Evolutionary conservation across 768 basidiomycete species (phyloP).

Genomic region (Pleurotus citrinopileatus): DNA sequence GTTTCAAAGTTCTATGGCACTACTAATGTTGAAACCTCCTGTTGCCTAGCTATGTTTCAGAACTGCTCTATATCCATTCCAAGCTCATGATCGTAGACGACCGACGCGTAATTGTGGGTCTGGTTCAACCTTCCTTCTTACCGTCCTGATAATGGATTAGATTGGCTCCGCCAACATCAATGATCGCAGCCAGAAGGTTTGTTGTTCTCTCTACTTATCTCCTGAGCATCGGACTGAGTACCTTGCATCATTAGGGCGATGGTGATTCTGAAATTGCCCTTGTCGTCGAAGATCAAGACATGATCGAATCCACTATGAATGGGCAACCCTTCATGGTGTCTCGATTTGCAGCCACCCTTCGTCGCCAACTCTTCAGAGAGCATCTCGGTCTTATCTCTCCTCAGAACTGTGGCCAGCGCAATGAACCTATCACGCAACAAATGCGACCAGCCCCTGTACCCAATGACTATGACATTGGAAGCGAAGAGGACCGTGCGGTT

Average conservation of each 20-base stretch:
- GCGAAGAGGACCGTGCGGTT: slow-evolving; percentile 60
- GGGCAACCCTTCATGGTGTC: slow-evolving; percentile 69
- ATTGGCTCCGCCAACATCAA: slow-evolving; percentile 95
- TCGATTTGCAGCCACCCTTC: slow-evolving; percentile 80
- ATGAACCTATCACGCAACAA: slow-evolving; percentile 46
- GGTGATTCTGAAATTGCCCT: slow-evolving; percentile 95
- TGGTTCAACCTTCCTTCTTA: background rate
- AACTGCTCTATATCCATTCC: slow-evolving; percentile 79
- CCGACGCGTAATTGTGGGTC: slow-evolving; percentile 75
- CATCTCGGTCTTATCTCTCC: slow-evolving; percentile 85
- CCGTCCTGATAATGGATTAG: slow-evolving; percentile 30
- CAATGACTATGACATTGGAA: slow-evolving; percentile 63
- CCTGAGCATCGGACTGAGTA: slow-evolving; percentile 5
- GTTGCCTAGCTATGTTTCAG: slow-evolving; percentile 67
- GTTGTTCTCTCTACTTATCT: background rate
- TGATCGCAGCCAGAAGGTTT: slow-evolving; percentile 77
- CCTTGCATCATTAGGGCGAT: slow-evolving; percentile 62
- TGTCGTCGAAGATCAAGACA: slow-evolving; percentile 85
- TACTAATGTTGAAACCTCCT: slow-evolving; percentile 12
- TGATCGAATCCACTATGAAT: slow-evolving; percentile 75
- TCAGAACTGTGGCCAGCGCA: slow-evolving; percentile 44
- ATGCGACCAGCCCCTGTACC: slow-evolving; percentile 80
- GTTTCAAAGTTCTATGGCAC: slow-evolving; percentile 6
- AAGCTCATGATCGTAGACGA: slow-evolving; percentile 97
- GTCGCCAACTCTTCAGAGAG: slow-evolving; percentile 83